These are phyloP conservation scores for Mallotus repandus DNA, from an alignment of 441 rosid genomes.

Conservation along the genomic window DNA sequence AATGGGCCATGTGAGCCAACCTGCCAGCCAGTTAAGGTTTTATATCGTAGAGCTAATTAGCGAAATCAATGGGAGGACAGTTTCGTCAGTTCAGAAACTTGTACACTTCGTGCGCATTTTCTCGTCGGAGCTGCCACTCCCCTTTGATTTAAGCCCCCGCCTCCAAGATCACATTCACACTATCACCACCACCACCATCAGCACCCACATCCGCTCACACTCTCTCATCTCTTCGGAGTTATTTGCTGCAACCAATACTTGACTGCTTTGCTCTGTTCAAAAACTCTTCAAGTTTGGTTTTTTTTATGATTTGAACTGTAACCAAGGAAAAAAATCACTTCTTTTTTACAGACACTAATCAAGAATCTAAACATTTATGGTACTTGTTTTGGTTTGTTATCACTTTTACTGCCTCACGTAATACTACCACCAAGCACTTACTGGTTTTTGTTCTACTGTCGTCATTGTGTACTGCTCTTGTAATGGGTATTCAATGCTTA, in stretches of 20 bases:
- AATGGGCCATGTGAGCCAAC: too few relatives aligned
- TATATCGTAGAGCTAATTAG: too few relatives aligned
- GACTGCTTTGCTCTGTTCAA: too few relatives aligned
- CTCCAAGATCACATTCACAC: not conserved
- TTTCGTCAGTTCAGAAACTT: not conserved
- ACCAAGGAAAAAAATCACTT: too few relatives aligned
- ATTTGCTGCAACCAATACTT: too few relatives aligned
- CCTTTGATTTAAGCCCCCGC: not conserved
- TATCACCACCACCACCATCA: not conserved
- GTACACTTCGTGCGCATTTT: not conserved
- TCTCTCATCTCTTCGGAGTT: too few relatives aligned
- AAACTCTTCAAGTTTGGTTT: too few relatives aligned
- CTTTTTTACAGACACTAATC: not conserved
- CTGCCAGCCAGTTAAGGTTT: too few relatives aligned
- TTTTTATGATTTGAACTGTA: not conserved
- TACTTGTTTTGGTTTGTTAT: too few relatives aligned
- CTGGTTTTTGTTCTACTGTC: not conserved
- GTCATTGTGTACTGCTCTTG: not conserved
- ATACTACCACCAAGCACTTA: not conserved
- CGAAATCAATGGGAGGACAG: not conserved
- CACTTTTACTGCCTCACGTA: not conserved
- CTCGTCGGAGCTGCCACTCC: not conserved
- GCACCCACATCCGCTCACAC: too few relatives aligned
- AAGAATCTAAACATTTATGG: not conserved
- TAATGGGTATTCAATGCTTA: not conserved